These are phyloP conservation scores for Stereocaulon alpinum DNA, from an alignment of 495 filamentous ascomycete species.

Conservation along the genomic window DNA sequence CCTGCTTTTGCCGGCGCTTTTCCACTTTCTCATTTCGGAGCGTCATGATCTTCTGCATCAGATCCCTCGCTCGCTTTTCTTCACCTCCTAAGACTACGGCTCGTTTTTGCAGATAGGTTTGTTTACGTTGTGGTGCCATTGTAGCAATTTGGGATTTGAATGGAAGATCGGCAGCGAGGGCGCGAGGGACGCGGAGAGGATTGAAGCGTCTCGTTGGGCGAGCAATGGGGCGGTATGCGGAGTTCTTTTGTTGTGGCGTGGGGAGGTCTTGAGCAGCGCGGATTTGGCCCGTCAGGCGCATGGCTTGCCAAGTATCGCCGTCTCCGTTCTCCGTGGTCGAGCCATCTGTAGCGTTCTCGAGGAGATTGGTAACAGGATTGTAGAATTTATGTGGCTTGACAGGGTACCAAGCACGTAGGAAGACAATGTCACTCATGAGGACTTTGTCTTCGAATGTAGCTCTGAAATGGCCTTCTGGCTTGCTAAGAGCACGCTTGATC, in stretches of 20 bases:
- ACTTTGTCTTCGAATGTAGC: conserved; percentile 98
- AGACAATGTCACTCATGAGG: conserved; percentile 90
- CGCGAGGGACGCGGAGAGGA: conserved; percentile 75
- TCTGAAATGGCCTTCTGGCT: conserved; percentile 88
- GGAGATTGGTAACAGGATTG: conserved; percentile 88
- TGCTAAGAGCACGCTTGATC: conserved; percentile 84
- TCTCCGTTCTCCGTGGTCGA: conserved; percentile 26
- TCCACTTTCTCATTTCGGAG: conserved; percentile 82
- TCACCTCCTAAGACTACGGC: conserved; percentile 76
- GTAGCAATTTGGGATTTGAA: conserved; percentile 84
- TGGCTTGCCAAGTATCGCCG: conserved; percentile 33
- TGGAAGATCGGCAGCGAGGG: conserved; percentile 74
- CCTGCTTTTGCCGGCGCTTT: conserved; percentile 71
- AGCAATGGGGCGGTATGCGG: conserved; percentile 71
- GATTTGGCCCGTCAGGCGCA: conserved; percentile 93
- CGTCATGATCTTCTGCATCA: conserved; percentile 90
- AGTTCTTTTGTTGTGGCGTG: conserved; percentile 70
- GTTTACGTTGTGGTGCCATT: conserved; percentile 66
- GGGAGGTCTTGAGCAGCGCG: conserved; percentile 63
- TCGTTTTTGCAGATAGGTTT: conserved; percentile 89
- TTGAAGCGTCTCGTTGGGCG: conserved; percentile 83
- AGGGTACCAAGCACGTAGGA: conserved; percentile 92
- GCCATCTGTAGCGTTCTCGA: conserved; percentile 33
- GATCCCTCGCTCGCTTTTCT: conserved; percentile 76
- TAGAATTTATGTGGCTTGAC: conserved; percentile 92